Evolutionary conservation across 2,329 filamentous ascomycete species (phyloP).

Genomic region (Cercospora janseana): DNA sequence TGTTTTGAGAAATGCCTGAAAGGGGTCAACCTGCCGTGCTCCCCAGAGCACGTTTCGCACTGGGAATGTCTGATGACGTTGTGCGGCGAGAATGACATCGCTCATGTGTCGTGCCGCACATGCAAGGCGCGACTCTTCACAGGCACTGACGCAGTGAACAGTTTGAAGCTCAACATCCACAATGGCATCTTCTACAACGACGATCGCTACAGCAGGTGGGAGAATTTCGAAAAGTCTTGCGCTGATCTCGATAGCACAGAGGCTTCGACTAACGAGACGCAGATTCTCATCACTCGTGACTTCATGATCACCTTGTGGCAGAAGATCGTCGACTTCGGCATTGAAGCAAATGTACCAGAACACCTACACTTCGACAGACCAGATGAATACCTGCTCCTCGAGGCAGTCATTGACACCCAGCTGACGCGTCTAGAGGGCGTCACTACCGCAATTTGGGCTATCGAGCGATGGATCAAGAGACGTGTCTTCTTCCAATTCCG

Average conservation of each 20-base stretch:
- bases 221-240: conserved; percentile 21
- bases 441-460: background rate
- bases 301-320: conserved; percentile 11
- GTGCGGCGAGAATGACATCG: background rate
- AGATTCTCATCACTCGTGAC: conserved; percentile 3
- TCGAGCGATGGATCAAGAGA: conserved; percentile 14
- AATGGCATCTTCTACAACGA: conserved; percentile 14
- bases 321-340: background rate
- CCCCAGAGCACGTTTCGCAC: conserved; percentile 7
- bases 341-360: conserved; percentile 1
- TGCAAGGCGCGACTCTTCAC: conserved; percentile 8
- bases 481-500: conserved; percentile 4
- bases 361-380: background rate
- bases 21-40: conserved; percentile 9
- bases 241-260: conserved; percentile 18
- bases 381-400: conserved; percentile 5
- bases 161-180: conserved; percentile 7
- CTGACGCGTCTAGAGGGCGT: conserved; percentile 10
- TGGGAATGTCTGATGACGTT: conserved; percentile 1
- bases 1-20: background rate
- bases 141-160: background rate
- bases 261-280: background rate
- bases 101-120: background rate
- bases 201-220: conserved; percentile 17
- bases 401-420: background rate